These are phyloP conservation scores for Paraphaeosphaeria sporulosa DNA, from an alignment of 2,329 filamentous ascomycete species.

Conservation along the genomic window DNA sequence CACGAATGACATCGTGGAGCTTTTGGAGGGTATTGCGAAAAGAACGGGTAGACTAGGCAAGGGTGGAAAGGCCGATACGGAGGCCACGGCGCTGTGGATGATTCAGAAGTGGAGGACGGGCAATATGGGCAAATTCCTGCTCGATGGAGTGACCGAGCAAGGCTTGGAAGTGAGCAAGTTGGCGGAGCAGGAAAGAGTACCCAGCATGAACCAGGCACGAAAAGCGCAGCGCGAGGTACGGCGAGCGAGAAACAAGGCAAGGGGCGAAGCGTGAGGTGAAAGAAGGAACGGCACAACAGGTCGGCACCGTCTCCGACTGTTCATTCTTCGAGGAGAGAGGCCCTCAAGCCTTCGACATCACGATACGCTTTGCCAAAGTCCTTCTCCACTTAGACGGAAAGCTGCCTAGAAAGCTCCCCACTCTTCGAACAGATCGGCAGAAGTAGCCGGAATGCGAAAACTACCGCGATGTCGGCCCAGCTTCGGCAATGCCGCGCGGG, in stretches of 20 bases:
- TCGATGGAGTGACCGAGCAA: constrained; percentile 76
- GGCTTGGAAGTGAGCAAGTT: constrained; percentile 62
- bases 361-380: neutral
- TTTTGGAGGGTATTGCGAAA: constrained; percentile 74
- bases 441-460: neutral
- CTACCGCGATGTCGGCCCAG: neutral
- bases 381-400: neutral
- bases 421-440: neutral
- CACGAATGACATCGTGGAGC: constrained; percentile 82
- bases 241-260: constrained; percentile 33
- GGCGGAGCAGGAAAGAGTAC: constrained; percentile 54
- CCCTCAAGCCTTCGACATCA: neutral
- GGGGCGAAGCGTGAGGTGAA: constrained; percentile 4
- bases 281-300: neutral
- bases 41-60: constrained; percentile 79
- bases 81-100: constrained; percentile 79
- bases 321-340: neutral
- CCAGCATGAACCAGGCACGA: constrained; percentile 73
- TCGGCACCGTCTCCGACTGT: too few relatives aligned
- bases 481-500: neutral
- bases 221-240: constrained; percentile 68
- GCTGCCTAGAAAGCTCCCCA: neutral
- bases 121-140: constrained; percentile 74
- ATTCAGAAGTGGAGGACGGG: constrained; percentile 84
- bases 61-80: constrained; percentile 73